These are phyloP conservation scores for Lactarius hengduanensis DNA, from an alignment of 768 basidiomycete genomes.

Conservation along the genomic window DNA sequence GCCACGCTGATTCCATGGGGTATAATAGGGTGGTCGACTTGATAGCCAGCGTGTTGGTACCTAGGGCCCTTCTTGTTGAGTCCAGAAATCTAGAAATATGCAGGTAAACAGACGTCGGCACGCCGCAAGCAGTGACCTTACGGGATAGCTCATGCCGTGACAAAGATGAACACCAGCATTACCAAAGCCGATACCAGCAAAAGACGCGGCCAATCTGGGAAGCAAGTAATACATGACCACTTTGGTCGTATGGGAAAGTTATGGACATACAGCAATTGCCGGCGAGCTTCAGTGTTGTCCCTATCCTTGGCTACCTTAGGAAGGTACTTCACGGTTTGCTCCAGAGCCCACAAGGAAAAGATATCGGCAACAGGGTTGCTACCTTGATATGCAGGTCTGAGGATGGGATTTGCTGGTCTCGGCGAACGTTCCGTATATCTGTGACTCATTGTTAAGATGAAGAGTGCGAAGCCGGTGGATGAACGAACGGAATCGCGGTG, in stretches of 20 bases:
- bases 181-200: slow-evolving; percentile 94
- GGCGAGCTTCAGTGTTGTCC: slow-evolving; percentile 78
- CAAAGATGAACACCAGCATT: slow-evolving; percentile 92
- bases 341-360: slow-evolving; percentile 92
- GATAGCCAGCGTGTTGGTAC: slow-evolving; percentile 89
- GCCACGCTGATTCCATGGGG: slow-evolving; percentile 93
- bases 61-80: slow-evolving; percentile 93
- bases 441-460: slow-evolving; percentile 13
- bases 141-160: slow-evolving; percentile 88
- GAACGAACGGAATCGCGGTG: slow-evolving; percentile 83
- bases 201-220: slow-evolving; percentile 80
- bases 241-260: background rate
- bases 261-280: slow-evolving; percentile 79
- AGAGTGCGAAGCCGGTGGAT: background rate
- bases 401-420: slow-evolving; percentile 84
- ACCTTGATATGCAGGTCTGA: slow-evolving; percentile 91
- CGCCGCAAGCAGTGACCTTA: slow-evolving; percentile 36
- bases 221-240: background rate
- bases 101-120: background rate
- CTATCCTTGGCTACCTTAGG: slow-evolving; percentile 81
- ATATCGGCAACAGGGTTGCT: slow-evolving; percentile 95
- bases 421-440: slow-evolving; percentile 92
- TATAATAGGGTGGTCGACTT: slow-evolving; percentile 83
- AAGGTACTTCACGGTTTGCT: slow-evolving; percentile 83
- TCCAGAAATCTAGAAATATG: slow-evolving; percentile 70